Evolutionary conservation across 2,329 filamentous ascomycete species (phyloP).

Genomic region (Penicillium sp.): DNA sequence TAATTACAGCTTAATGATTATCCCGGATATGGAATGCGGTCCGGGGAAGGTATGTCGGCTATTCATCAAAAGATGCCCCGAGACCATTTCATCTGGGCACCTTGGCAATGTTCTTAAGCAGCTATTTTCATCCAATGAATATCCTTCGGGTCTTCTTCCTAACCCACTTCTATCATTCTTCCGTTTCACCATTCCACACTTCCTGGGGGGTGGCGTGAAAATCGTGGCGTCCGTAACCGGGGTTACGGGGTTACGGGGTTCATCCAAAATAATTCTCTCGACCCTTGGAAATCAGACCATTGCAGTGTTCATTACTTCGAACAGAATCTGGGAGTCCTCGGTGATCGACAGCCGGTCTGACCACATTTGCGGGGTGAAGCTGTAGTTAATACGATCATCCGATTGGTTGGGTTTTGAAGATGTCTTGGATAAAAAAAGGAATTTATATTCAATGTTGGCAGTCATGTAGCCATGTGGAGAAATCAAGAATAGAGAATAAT

Average conservation of each 20-base stretch:
- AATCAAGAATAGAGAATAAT: background rate
- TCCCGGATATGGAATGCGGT: background rate
- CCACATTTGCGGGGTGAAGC: constrained; percentile 3
- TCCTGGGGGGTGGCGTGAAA: background rate
- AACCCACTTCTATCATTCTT: background rate
- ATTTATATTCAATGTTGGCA: background rate
- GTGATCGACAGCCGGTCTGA: background rate
- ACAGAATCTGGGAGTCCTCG: background rate
- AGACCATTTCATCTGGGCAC: background rate
- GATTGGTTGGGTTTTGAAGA: constrained; percentile 6
- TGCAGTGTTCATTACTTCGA: background rate
- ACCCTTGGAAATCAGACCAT: background rate
- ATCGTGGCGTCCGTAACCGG: background rate
- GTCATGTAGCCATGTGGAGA: constrained; percentile 2
- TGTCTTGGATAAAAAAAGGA: constrained; percentile 1
- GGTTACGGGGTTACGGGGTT: background rate
- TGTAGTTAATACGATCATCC: background rate
- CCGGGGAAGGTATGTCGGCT: background rate
- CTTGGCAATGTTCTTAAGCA: background rate
- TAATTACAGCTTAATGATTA: background rate
- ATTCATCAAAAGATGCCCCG: background rate
- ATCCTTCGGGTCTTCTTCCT: background rate
- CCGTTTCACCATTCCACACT: background rate
- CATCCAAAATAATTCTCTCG: background rate
- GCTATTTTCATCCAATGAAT: background rate